Percentiles rank a stretch among this genome's conserved stretches.
Conservation (phyloP, 2,329 filamentous ascomycete genomes). For the Albophoma yamanashiensis region DNA sequence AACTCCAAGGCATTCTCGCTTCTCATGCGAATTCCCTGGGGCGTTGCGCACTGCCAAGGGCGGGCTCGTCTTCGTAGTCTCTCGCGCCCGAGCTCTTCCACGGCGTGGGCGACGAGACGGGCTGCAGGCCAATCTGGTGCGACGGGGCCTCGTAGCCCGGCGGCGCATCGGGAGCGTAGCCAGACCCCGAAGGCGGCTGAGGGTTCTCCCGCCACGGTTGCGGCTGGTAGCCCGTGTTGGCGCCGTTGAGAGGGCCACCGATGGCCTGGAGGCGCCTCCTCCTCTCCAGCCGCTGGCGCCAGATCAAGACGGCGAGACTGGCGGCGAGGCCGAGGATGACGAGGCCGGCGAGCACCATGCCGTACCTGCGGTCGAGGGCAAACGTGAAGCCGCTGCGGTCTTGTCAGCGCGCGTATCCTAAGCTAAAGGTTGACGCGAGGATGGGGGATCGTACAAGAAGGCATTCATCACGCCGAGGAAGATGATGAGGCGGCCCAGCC, state of each 20-base stretch:
- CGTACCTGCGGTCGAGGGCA: constrained; percentile 35
- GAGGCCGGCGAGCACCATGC: constrained; percentile 36
- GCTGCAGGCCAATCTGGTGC: constrained; percentile 17
- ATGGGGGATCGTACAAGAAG: constrained; percentile 35
- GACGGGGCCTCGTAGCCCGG: constrained; percentile 22
- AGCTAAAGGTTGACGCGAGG: neutral
- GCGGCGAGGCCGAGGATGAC: constrained; percentile 32
- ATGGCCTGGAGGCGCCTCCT: constrained; percentile 7
- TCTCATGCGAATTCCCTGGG: constrained; percentile 21
- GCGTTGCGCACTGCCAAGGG: constrained; percentile 18
- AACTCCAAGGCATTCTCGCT: neutral
- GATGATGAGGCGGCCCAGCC: constrained; percentile 44
- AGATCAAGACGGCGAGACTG: constrained; percentile 25
- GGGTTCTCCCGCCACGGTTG: constrained; percentile 17
- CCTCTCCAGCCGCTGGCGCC: constrained; percentile 15
- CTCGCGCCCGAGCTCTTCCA: constrained; percentile 13
- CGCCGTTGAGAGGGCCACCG: constrained; percentile 3
- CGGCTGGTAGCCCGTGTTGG: constrained; percentile 13
- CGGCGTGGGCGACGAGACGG: constrained; percentile 16
- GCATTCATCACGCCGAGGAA: constrained; percentile 43
- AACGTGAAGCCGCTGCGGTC: constrained; percentile 42
- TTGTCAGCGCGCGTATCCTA: neutral
- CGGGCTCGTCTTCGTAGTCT: constrained; percentile 19
- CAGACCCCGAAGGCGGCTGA: constrained; percentile 9
- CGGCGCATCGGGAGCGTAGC: constrained; percentile 16